Evolutionary conservation across 352 stramenopile species (phyloP), one percentile per base, ranked within the genome.

Genomic region (Elongisporangium undulatum): DNA sequence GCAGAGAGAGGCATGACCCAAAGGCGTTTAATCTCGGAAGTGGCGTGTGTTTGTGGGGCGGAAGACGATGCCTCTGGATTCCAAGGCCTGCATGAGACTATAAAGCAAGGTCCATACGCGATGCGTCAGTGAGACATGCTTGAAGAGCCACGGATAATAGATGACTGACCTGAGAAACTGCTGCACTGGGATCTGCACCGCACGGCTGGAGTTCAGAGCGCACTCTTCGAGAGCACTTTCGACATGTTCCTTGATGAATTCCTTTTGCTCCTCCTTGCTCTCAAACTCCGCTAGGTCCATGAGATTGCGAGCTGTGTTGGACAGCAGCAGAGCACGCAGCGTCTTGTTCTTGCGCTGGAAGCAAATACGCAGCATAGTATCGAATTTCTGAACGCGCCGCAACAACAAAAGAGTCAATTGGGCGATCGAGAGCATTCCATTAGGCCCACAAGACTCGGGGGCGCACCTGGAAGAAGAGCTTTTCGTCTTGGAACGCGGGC

Each of bases 271-370:
- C 48, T 66, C 50, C 16, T 70, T 58, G 24, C 77, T 29, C 9
- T 69, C 45, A 39, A 72, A 79, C 29, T 67, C 67, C 38, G 62
- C 59, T 5, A 59, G 45, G 49, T 67, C 60, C 38, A 85, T 68
- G 15, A 75, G 66, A 17, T 63, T 45, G 26, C 66, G 68, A 39
- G 85, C 73, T n/a, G 82, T 87, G 49, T 82, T 91, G 22, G 77
- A 80, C 4, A 87, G 63, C 45, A 95, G 55, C 38, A 89, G 68
- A 5, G 87, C 82, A 34, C 87, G 77, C 51, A 95, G 64, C 29
- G 87, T 95, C 68, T 95, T 95, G 68, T 95, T 95, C 67, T 94
- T 94, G 49, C 85, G 81, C 38, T 78, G 66, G 56, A 95, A 95
- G 50, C 71, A 87, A 50, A 93, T 64, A 38, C 84, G 79, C 26